Conservation (phyloP, 805 yeast species). For the Kluyveromyces wickerhamii region DNA sequence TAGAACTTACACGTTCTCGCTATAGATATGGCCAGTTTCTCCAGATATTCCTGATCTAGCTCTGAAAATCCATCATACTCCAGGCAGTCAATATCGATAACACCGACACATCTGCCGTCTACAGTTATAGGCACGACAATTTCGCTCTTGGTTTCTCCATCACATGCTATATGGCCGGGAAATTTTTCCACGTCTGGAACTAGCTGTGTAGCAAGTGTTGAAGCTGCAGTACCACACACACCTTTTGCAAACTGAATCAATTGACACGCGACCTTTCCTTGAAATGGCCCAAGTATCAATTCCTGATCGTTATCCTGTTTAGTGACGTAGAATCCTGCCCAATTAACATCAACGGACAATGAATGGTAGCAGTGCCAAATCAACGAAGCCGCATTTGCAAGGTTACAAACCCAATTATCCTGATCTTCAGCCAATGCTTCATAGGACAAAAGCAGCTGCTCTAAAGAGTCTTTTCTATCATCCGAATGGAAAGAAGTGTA, state of each 20-base stretch:
- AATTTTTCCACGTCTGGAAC: slow-evolving; percentile 70
- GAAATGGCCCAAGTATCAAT: slow-evolving; percentile 83
- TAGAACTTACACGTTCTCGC: slow-evolving; percentile 47
- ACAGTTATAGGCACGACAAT: slow-evolving; percentile 76
- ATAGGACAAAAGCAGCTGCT: slow-evolving; percentile 51
- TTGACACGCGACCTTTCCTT: slow-evolving; percentile 96
- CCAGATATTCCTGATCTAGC: slow-evolving; percentile 51
- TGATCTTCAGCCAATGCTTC: slow-evolving; percentile 56
- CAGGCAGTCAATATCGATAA: slow-evolving; percentile 79
- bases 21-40: slow-evolving; percentile 46
- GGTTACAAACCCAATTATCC: slow-evolving; percentile 80
- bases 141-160: slow-evolving; percentile 89
- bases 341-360: slow-evolving; percentile 53
- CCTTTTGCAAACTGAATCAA: slow-evolving; percentile 70
- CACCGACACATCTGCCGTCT: slow-evolving; percentile 50
- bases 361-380: slow-evolving; percentile 83
- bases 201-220: slow-evolving; percentile 49
- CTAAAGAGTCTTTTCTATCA: slow-evolving; percentile 47
- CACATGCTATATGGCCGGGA: slow-evolving; percentile 96
- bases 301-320: slow-evolving; percentile 31
- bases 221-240: slow-evolving; percentile 87
- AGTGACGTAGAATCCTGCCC: slow-evolving; percentile 86
- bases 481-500: slow-evolving; percentile 43
- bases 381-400: slow-evolving; percentile 79
- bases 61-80: slow-evolving; percentile 58